These are phyloP conservation scores for Ploettnerulaceae sp. DNA, from an alignment of 2,329 filamentous ascomycete genomes.

Conservation along the genomic window DNA sequence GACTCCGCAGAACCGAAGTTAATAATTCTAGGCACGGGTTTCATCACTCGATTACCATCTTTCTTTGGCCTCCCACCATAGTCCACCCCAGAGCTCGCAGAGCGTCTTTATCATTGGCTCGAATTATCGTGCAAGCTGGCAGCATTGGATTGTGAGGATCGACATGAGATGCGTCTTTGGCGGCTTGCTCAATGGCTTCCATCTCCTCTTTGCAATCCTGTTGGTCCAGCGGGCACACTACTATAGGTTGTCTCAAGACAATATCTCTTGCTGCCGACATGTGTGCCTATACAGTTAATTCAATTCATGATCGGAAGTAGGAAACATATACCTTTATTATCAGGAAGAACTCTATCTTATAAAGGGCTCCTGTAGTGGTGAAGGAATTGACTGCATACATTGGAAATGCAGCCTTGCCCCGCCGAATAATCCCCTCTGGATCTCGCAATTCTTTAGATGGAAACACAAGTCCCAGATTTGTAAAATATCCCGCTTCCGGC, in stretches of 20 bases:
- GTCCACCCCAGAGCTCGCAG: conserved; percentile 59
- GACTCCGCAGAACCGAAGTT: conserved; percentile 1
- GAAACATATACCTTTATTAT: conserved; percentile 73
- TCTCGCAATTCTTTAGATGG: conserved; percentile 86
- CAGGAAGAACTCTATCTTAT: conserved; percentile 97
- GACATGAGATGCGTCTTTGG: conserved; percentile 84
- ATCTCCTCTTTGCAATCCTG: conserved; percentile 97
- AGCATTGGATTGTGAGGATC: conserved; percentile 89
- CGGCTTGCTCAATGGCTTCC: conserved; percentile 94
- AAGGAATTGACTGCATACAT: conserved; percentile 86
- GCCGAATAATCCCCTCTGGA: conserved; percentile 77
- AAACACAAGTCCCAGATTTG: conserved; percentile 86
- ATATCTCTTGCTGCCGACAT: conserved; percentile 87
- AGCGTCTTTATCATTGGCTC: conserved; percentile 66
- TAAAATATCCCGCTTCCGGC: conserved; percentile 87
- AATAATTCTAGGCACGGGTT: background rate
- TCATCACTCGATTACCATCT: conserved; percentile 58
- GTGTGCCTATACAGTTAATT: conserved; percentile 59
- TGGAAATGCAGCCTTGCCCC: conserved; percentile 82
- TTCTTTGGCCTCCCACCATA: conserved; percentile 59
- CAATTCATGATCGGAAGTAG: background rate
- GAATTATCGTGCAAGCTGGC: conserved; percentile 78
- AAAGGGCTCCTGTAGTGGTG: conserved; percentile 87
- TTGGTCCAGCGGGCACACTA: conserved; percentile 93
- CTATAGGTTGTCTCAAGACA: conserved; percentile 81